A percentile compares a stretch with the other conserved stretches of the same genome.
Conservation (phyloP, 139 green algal genomes). For the Astrephomene gubernaculifera region DNA sequence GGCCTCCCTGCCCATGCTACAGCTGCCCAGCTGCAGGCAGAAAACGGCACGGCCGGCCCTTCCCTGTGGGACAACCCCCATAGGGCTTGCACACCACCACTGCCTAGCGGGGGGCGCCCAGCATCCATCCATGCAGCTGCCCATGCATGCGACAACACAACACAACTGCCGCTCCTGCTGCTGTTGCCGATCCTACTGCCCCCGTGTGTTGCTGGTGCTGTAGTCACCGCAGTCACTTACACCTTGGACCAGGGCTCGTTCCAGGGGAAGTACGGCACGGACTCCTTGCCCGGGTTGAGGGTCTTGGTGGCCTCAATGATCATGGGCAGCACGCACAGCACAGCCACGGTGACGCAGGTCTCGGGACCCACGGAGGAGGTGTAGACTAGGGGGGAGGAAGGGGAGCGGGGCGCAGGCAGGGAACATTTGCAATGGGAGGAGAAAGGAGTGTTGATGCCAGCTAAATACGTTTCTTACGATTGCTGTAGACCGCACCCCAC, state of each 20-base stretch:
- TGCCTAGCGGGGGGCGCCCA: background rate
- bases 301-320: constrained; percentile 84
- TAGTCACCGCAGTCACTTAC: background rate
- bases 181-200: background rate
- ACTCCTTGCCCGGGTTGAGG: constrained; percentile 47
- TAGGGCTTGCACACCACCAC: background rate
- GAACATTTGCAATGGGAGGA: no score
- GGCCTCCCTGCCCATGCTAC: background rate
- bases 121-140: background rate
- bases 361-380: constrained; percentile 85
- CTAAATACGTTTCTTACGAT: no score
- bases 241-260: constrained; percentile 48
- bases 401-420: background rate
- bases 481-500: no score
- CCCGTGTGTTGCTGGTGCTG: background rate
- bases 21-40: background rate
- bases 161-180: background rate
- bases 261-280: constrained; percentile 64
- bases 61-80: background rate
- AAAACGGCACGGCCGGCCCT: background rate
- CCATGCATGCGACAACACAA: no score
- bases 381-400: constrained; percentile 75
- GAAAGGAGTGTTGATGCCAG: no score
- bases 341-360: constrained; percentile 72
- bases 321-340: constrained; percentile 78